phyloP scores from a whole-genome alignment of 225 moss, liverwort and hornwort species.

The Physcomitrellopsis africana region DNA sequence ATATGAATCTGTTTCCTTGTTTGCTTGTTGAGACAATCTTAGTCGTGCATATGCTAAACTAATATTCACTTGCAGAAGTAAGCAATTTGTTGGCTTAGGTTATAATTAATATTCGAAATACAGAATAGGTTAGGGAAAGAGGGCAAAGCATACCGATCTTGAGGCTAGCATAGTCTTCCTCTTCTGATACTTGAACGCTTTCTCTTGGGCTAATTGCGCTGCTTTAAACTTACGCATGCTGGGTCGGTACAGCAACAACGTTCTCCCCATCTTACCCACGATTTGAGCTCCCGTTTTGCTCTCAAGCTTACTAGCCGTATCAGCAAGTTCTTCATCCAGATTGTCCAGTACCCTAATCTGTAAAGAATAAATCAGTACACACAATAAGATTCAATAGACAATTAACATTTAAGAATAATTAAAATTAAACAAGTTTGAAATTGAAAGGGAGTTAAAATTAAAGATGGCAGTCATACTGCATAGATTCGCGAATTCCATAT shows the following conservation, averaged over 20 bases:
- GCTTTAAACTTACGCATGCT: constrained; percentile 75
- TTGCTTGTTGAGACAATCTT: neutral
- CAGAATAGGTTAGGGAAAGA: neutral
- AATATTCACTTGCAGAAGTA: neutral
- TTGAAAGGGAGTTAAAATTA: neutral
- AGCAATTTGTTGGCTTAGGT: neutral
- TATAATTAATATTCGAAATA: neutral
- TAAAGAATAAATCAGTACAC: neutral
- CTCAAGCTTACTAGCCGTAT: constrained; percentile 59
- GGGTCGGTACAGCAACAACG: constrained; percentile 76
- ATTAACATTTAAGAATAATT: no score
- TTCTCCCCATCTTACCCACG: constrained; percentile 82
- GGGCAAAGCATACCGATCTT: constrained; percentile 31
- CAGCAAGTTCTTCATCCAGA: constrained; percentile 62
- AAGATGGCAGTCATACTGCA: neutral
- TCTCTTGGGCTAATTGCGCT: constrained; percentile 59
- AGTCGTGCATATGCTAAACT: no score
- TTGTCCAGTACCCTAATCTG: constrained; percentile 88
- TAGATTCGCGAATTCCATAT: no score
- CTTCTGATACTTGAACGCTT: constrained; percentile 39
- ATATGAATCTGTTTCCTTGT: neutral
- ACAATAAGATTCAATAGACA: neutral
- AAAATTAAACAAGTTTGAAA: neutral
- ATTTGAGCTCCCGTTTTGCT: constrained; percentile 72
- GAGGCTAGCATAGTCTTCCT: constrained; percentile 31